Evolutionary conservation across 2,329 filamentous ascomycete species (phyloP), one percentile per base, ranked within the genome.

Genomic region (Aspergillus vadensis): DNA sequence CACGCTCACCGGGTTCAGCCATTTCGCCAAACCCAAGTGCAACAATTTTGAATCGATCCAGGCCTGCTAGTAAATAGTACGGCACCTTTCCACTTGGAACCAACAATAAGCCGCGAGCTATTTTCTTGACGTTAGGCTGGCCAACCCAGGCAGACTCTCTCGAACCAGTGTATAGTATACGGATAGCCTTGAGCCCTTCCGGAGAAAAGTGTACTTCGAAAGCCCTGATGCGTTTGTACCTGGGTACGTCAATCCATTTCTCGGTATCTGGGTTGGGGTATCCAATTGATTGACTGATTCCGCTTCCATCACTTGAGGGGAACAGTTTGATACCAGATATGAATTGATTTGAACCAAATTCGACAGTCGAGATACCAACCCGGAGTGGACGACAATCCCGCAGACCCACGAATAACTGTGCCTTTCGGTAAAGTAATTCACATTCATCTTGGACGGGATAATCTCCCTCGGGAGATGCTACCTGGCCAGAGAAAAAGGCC

Each of bases 11-110:
- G 25, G 47, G 25, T 9, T 47, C 54, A 14, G 17, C 19, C 55
- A 56, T 47, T 47, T 58, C 25, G 25, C 56, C 51, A 4, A 62
- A 14, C 21, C 44, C 60, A 30, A 62, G 51, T 48, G 38, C 59
- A 54, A 62, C 56, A 9, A 59, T 59, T 38, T 59, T 60, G 43
- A 61, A 63, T 2, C 30, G 43, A 43, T 65, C 63, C 19, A 59
- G 47, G 1, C 47, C 51, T 49, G 48, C 61, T 23, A 61, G 19
- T n/a, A 65, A 8, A 27, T 15, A 60, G 30, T 14, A 43, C 30
- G n/a, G 23, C 41, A 57, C 19, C 21, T 5, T n/a, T 14, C 38
- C 23, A 6, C 43, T 30, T 8, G 56, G 52, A 49, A 62, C 41
- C 7, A 3, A 8, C 17, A 64, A 10, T 4, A 8, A 32, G 19